Base-by-base conservation (phyloP, 202 grass and related monocot species). In the Tripidium arundinaceum region DNA sequence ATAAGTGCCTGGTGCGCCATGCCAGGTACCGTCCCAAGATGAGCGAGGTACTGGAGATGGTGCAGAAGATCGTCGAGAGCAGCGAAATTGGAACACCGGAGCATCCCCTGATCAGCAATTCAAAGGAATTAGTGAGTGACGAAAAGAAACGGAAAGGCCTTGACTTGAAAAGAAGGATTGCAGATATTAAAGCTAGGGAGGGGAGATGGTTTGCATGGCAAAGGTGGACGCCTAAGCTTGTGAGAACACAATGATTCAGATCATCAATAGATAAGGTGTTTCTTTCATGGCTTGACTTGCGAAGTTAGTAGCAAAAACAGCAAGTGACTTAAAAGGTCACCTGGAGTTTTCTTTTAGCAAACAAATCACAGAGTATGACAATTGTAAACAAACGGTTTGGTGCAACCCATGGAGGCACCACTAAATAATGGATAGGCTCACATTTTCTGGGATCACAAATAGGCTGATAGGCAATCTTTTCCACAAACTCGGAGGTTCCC, bases 41-140 rank as follows among this genome's bases (percentile, higher is more conserved):
- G 92, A 98, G 94, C 0, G 88, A 98, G 84, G 95, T 98, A 21
- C 33, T 93, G 45, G 86, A 91, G 49, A 98, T 94, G 95, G 86
- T 98, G 36, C 81, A 89, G 81, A 93, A 91, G 66, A 93, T 97
- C 8, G 15, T 97, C 0, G 86, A 91, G 31, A 93, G 86, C 75
- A 80, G 77, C 36, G 85, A 92, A 1, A 74, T 85, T 10, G 90
- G 90, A 67, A 72, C 84, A 16, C 95, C 76, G 0, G 90, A 89
- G 42, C 88, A 61, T 74, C 86, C 83, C 43, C 55, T 80, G 39
- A 89, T 88, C 46, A 76, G 61, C 2, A 79, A 54, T 79, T 76
- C 77, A 13, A 58, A 71, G 73, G 77, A 82, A 63, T 14, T 78
- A 69, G 66, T 22, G 28, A 58, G 14, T 59, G 64, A 79, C 34